These are phyloP conservation scores for Colletotrichum liriopes DNA, from an alignment of 2,329 filamentous ascomycete species.

Conservation along the genomic window DNA sequence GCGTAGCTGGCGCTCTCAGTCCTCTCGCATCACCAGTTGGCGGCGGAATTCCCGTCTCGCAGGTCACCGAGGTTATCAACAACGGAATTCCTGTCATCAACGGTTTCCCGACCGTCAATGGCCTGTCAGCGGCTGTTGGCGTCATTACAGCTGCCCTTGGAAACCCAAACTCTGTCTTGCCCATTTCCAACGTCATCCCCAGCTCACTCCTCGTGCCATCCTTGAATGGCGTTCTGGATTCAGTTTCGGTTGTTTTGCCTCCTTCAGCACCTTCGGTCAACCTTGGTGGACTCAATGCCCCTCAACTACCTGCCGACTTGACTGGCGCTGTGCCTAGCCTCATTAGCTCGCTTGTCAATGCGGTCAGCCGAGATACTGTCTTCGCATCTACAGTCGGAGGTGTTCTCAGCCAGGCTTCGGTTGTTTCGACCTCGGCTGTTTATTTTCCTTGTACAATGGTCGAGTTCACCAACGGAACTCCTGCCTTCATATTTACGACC, in stretches of 20 bases:
- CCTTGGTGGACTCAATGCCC: slow-evolving; percentile 12
- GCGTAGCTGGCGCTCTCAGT: not conserved
- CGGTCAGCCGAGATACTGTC: not conserved
- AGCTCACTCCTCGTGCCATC: not conserved
- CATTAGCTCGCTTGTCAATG: not conserved
- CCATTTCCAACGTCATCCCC: not conserved
- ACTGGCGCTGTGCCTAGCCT: not conserved
- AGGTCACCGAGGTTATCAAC: not conserved
- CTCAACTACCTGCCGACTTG: slow-evolving; percentile 24
- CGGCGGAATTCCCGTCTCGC: not conserved
- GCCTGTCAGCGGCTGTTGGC: not conserved
- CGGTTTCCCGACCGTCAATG: not conserved
- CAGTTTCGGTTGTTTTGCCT: not conserved
- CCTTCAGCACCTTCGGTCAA: not conserved
- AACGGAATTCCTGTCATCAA: not conserved
- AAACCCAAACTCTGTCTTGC: not conserved
- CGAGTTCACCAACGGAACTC: slow-evolving; percentile 14
- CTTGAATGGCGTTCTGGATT: not conserved
- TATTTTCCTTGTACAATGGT: slow-evolving; percentile 19
- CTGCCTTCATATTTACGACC: slow-evolving; percentile 18
- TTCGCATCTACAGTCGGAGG: not conserved
- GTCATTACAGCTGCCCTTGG: not conserved
- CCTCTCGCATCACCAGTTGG: not conserved
- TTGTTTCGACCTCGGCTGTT: not conserved
- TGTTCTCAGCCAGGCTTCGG: not conserved